These are phyloP conservation scores for Cercospora canescens DNA, from an alignment of 2,329 filamentous ascomycete genomes.

Conservation along the genomic window DNA sequence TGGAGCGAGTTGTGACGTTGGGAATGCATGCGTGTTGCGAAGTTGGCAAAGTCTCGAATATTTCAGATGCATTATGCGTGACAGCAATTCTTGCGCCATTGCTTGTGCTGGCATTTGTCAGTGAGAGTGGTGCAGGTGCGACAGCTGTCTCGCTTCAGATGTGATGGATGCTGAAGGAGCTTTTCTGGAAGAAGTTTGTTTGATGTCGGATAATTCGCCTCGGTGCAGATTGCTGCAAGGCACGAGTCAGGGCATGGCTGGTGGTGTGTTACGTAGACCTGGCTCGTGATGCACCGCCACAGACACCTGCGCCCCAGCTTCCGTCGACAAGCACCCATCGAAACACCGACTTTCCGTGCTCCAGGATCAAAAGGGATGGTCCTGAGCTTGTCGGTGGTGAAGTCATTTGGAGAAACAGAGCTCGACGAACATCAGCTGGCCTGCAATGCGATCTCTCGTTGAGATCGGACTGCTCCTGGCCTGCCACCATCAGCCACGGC, in stretches of 20 bases:
- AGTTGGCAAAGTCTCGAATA: neutral
- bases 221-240: constrained; percentile 4
- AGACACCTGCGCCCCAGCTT: neutral
- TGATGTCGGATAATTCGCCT: constrained; percentile 9
- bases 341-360: neutral
- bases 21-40: neutral
- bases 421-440: neutral
- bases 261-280: neutral
- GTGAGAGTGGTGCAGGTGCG: neutral
- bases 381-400: neutral
- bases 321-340: constrained; percentile 2
- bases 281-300: constrained; percentile 12
- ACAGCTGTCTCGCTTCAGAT: constrained; percentile 1
- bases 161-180: neutral
- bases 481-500: neutral
- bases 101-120: neutral
- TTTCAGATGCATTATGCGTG: neutral
- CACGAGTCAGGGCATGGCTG: constrained; percentile 7
- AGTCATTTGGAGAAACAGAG: neutral
- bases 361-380: neutral
- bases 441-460: neutral
- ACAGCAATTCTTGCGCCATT: neutral
- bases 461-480: neutral
- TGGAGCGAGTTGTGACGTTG: neutral
- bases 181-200: constrained; percentile 9